Evolutionary conservation across 2,329 filamentous ascomycete genomes (phyloP).

Genomic region (Mycosphaerella sp.): DNA sequence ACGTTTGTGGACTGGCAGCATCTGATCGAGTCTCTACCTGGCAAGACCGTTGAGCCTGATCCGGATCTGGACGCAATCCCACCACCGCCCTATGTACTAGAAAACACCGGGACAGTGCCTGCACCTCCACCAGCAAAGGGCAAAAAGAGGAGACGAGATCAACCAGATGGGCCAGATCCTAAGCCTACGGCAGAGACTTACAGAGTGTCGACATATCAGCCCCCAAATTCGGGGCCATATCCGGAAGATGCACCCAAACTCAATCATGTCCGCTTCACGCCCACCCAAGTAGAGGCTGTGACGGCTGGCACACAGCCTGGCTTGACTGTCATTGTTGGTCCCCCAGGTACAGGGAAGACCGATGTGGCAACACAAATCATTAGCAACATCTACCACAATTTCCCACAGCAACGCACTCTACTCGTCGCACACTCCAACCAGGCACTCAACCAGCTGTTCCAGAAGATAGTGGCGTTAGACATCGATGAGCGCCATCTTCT

Average conservation of each 20-base stretch:
- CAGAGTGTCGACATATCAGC: constrained; percentile 83
- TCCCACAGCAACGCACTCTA: constrained; percentile 83
- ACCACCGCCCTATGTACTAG: constrained; percentile 79
- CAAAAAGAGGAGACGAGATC: constrained; percentile 81
- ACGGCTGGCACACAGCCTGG: constrained; percentile 91
- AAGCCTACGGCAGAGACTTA: constrained; percentile 58
- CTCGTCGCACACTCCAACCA: constrained; percentile 97
- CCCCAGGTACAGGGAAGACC: constrained; percentile 97
- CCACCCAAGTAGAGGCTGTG: constrained; percentile 86
- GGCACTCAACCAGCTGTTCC: constrained; percentile 92
- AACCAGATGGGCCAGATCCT: constrained; percentile 59
- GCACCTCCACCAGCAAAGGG: constrained; percentile 48
- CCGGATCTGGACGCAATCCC: constrained; percentile 67
- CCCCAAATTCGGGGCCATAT: constrained; percentile 84
- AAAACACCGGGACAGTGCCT: constrained; percentile 46
- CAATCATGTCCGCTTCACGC: constrained; percentile 82
- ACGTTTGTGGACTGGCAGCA: constrained; percentile 97
- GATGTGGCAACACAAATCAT: constrained; percentile 98
- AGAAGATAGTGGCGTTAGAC: constrained; percentile 93
- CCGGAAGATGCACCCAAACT: constrained; percentile 73
- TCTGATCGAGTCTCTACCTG: constrained; percentile 81
- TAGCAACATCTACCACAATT: constrained; percentile 98
- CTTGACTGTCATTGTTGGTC: constrained; percentile 86
- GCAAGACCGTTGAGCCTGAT: constrained; percentile 74
- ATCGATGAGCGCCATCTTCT: constrained; percentile 93